Evolutionary conservation across 768 basidiomycete species (phyloP).

Genomic region (Dentipellis sp.): DNA sequence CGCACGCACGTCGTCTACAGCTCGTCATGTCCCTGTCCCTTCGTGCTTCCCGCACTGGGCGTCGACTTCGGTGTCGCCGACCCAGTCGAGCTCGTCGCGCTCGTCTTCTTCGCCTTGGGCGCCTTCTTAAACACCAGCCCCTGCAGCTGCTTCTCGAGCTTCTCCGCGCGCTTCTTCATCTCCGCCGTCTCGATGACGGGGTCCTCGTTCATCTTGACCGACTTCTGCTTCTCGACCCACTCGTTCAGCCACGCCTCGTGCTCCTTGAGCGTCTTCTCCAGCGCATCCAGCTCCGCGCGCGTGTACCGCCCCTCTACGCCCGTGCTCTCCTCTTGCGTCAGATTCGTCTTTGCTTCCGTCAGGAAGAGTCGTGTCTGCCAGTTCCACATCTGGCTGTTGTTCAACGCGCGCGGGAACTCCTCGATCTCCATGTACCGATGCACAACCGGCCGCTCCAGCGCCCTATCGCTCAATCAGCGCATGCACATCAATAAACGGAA

Average conservation of each 20-base stretch:
- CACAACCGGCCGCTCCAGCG: slow-evolving; percentile 72
- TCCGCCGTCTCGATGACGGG: slow-evolving; percentile 82
- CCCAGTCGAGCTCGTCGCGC: slow-evolving; percentile 21
- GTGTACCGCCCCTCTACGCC: slow-evolving; percentile 77
- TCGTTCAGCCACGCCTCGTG: slow-evolving; percentile 80
- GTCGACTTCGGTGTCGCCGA: slow-evolving; percentile 2
- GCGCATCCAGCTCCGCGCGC: slow-evolving; percentile 68
- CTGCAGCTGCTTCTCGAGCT: slow-evolving; percentile 66
- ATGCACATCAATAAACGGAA: background rate
- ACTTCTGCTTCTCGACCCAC: slow-evolving; percentile 76
- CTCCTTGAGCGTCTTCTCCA: slow-evolving; percentile 70
- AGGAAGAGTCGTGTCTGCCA: slow-evolving; percentile 88
- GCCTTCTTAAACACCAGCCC: slow-evolving; percentile 59
- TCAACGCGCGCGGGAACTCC: slow-evolving; percentile 74
- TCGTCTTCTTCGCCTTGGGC: slow-evolving; percentile 53
- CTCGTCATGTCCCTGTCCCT: slow-evolving; percentile 14
- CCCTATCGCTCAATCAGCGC: slow-evolving; percentile 29
- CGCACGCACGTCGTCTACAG: slow-evolving; percentile 7
- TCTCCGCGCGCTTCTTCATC: slow-evolving; percentile 77
- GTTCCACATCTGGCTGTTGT: slow-evolving; percentile 80
- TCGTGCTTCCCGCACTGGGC: slow-evolving; percentile 8
- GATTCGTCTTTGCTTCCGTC: slow-evolving; percentile 63
- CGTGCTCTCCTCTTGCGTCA: slow-evolving; percentile 52
- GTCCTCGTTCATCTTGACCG: slow-evolving; percentile 62
- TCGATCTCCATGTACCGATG: slow-evolving; percentile 86